Conservation (phyloP, 2,329 filamentous ascomycete species). For the Arachnomyces sp. region DNA sequence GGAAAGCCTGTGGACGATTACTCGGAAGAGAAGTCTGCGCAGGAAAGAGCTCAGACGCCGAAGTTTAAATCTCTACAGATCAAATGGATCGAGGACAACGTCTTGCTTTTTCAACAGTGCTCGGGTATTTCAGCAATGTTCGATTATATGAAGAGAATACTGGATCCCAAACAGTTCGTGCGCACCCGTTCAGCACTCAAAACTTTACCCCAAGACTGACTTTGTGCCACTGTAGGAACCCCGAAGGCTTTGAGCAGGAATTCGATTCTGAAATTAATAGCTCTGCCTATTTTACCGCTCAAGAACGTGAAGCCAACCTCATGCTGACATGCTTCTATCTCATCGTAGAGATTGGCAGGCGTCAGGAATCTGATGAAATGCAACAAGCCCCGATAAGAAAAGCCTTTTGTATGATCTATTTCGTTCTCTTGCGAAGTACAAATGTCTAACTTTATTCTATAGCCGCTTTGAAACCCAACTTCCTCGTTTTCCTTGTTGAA, state of each 20-base stretch:
- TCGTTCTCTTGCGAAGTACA: conserved; percentile 14
- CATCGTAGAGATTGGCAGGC: conserved; percentile 34
- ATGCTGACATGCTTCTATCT: conserved; percentile 38
- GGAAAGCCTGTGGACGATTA: conserved; percentile 33
- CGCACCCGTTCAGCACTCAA: background rate
- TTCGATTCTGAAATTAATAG: conserved; percentile 25
- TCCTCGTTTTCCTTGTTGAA: conserved; percentile 66
- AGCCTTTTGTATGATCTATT: conserved; percentile 11
- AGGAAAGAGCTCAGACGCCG: conserved; percentile 34
- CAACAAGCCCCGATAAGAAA: conserved; percentile 6
- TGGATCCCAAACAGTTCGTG: conserved; percentile 28
- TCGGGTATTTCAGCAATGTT: conserved; percentile 30
- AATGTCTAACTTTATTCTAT: conserved; percentile 21
- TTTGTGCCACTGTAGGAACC: background rate
- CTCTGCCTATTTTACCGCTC: conserved; percentile 27
- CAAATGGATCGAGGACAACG: conserved; percentile 39
- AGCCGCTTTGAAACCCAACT: conserved; percentile 56
- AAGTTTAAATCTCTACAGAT: conserved; percentile 43
- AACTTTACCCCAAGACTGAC: background rate
- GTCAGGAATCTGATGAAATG: conserved; percentile 19
- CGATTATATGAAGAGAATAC: conserved; percentile 29
- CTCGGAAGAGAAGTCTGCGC: conserved; percentile 23
- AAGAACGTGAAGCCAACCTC: conserved; percentile 35
- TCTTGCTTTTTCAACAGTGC: conserved; percentile 30
- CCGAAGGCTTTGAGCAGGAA: conserved; percentile 9